Evolutionary conservation across 345 rosid species (phyloP).

Genomic region (Acer negundo): DNA sequence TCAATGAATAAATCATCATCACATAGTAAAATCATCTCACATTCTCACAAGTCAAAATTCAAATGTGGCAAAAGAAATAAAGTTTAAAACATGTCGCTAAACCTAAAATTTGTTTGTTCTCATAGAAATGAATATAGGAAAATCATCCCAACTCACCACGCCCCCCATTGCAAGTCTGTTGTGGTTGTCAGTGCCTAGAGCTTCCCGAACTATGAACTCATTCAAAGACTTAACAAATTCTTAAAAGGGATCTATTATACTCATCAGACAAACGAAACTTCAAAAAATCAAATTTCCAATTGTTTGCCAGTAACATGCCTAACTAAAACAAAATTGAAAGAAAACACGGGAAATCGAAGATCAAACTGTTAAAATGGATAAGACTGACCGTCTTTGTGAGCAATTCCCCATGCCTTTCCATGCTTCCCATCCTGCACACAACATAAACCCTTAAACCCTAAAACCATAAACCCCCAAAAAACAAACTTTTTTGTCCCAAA

Average conservation of each 20-base stretch:
- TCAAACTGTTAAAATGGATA: constrained; percentile 3
- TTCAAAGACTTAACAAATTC: neutral
- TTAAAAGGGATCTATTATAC: neutral
- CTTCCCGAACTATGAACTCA: neutral
- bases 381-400: constrained; percentile 82
- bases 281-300: neutral
- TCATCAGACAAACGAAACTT: neutral
- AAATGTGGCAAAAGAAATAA: neutral
- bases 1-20: neutral
- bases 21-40: neutral
- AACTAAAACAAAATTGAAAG: neutral
- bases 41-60: neutral
- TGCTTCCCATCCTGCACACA: constrained; percentile 82
- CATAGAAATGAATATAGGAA: neutral
- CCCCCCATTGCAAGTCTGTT: neutral
- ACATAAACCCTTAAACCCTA: constrained; percentile 25
- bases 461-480: neutral
- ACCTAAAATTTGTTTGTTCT: neutral
- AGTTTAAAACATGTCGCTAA: neutral
- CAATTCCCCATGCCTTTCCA: constrained; percentile 98
- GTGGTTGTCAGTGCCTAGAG: neutral
- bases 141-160: neutral
- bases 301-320: neutral
- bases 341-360: neutral
- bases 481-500: neutral